Evolutionary conservation across 108 stramenopile species (phyloP), one percentile per base, ranked within the genome.

Genomic region (Mayamaea pseudoterrestris): DNA sequence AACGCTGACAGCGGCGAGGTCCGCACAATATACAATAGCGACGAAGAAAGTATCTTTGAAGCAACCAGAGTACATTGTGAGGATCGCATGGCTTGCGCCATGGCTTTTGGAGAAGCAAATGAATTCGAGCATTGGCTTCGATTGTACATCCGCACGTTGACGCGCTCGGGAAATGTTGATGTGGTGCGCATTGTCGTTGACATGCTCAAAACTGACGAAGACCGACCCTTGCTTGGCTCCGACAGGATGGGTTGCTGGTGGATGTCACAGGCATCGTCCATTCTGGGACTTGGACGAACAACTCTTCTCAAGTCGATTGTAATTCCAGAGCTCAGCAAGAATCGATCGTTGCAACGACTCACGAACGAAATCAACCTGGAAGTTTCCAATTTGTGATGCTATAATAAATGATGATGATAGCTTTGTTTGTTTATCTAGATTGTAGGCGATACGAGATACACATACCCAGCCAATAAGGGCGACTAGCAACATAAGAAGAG

Each of bases 41-140:
- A 50, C 43, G 13, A 47, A 31, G 17, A 14, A 21, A 32, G 26
- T 28, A 68, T 44, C 40, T 57, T 63, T 29, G 59, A 73, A 11
- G 60, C 69, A 4, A 79, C 83, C 13, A 59, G 78, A 48, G 64
- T 83, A 5, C 88, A 90, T 49, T 90, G 88, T 46, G 88, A 90
- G 61, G 83, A 90, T 57, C 76, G 88, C 30, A 66, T 90, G 68
- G 80, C 88, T 0, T 90, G 88, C 49, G 73, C 88, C 3, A 30
- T 85, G 42, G 78, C 72, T 14, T 64, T 90, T 14, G 66, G 61
- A 12, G 83, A 78, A 1, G 48, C 57, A 18, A 26, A 50, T 31
- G 88, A 90, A 45, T 84, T 85, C 42, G 44, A 70, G 27, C 50
- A 58, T 39, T 90, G 88, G 88, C 35, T 88, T 1, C 36, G 58